Base-by-base conservation (phyloP, 2,329 filamentous ascomycete genomes). In the Colletotrichum sp. region DNA sequence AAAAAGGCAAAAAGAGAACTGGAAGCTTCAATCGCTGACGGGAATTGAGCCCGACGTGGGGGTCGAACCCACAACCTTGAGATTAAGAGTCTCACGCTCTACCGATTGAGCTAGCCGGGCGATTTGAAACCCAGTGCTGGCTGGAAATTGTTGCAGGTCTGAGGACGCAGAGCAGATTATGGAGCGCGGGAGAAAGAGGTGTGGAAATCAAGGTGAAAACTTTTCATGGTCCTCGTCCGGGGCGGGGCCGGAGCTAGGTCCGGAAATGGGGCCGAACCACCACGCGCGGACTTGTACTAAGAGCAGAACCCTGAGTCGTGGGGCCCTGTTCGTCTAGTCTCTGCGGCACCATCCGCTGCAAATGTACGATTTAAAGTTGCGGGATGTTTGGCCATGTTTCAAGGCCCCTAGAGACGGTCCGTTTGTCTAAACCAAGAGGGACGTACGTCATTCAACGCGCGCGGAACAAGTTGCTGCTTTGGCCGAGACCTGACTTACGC, bases 1-100 rank as follows among this genome's bases (percentile, higher is more conserved):
- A 43, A 18, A 52, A 43, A 57, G n/a, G 18, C 26, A 64, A 26
- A 63, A 59, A 57, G 7, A 43, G 18, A 24, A 71, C 67, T 63
- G 39, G 12, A 39, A 60, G 69, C 64, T 48, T 65, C 69, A 75
- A 75, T 75, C 73, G 73, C 70, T 68, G 73, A 26, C 73, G 73
- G 73, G 69, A 68, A 75, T 75, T 73, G 70, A 75, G 73, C 73
- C 64, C 70, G 73, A 73, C 73, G 73, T 75, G 73, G 73, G 76
- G 76, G 74, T 88, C 87, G 87, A 90, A 90, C 89, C 87, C 87
- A 86, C 87, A 89, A 86, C 87, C 87, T 89, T 88, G 86, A 89
- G 88, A 88, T 89, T 90, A 90, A 90, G 92, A 93, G 92, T 93
- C 92, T 92, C 89, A 93, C 91, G 91, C 91, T 93, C 92, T 93